phyloP scores from a whole-genome alignment of 2,329 filamentous ascomycete species.

The Mollisia scopiformis region DNA sequence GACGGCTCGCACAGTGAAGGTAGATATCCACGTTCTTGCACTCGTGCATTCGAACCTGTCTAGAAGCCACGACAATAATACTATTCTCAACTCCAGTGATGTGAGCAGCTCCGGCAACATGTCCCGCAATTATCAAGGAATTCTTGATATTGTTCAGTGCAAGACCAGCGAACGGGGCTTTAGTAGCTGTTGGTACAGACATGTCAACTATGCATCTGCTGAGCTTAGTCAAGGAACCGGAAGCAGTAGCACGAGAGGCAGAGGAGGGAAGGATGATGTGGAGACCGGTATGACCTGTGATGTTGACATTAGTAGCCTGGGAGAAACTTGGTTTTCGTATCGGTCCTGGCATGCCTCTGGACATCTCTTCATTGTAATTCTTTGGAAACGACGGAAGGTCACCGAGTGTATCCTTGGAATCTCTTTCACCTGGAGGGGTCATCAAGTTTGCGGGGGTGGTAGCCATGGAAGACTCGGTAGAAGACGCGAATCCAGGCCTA shows the following conservation, averaged over 20 bases:
- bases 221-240: conserved; percentile 73
- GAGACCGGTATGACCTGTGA: conserved; percentile 67
- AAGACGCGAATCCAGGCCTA: conserved; percentile 38
- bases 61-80: conserved; percentile 76
- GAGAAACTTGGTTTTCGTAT: conserved; percentile 68
- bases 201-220: conserved; percentile 78
- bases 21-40: conserved; percentile 83
- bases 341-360: conserved; percentile 35
- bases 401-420: conserved; percentile 41
- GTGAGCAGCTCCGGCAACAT: conserved; percentile 79
- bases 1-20: conserved; percentile 77
- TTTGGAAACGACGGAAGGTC: conserved; percentile 44
- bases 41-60: conserved; percentile 94
- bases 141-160: conserved; percentile 69
- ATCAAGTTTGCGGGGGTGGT: conserved; percentile 37
- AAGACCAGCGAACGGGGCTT: conserved; percentile 70
- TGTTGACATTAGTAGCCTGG: conserved; percentile 60
- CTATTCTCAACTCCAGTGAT: conserved; percentile 75
- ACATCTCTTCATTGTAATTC: conserved; percentile 63
- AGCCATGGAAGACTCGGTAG: conserved; percentile 44
- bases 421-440: conserved; percentile 28
- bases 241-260: conserved; percentile 70
- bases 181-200: conserved; percentile 64
- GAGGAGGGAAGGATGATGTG: conserved; percentile 79
- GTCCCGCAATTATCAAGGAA: conserved; percentile 77